Evolutionary conservation across 2,329 filamentous ascomycete species (phyloP).

Genomic region (Pyricularia pennisetigena): DNA sequence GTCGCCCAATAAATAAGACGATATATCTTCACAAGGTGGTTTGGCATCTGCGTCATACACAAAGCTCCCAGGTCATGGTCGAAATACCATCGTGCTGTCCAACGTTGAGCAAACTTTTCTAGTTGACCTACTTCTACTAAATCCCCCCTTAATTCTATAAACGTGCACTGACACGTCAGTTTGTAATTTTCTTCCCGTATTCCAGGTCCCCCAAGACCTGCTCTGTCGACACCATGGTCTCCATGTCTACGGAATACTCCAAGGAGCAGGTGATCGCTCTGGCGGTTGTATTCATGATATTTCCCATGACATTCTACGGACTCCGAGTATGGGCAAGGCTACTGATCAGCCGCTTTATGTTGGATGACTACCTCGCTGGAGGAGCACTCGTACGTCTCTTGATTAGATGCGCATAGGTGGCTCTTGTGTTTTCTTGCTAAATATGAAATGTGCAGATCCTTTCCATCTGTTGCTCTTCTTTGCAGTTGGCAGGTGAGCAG

Average conservation of each 20-base stretch:
- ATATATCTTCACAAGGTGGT: not conserved
- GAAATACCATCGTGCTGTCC: not conserved
- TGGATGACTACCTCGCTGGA: not conserved
- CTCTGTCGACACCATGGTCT: not conserved
- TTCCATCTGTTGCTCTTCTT: not conserved
- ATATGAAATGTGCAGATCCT: not conserved
- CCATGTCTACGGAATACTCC: not conserved
- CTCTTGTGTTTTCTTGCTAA: not conserved
- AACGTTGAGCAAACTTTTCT: not conserved
- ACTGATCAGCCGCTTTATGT: not conserved
- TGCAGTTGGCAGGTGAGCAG: not conserved
- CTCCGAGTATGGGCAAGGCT: not conserved
- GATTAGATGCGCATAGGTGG: not conserved
- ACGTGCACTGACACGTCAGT: not conserved
- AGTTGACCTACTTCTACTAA: not conserved
- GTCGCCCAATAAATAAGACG: not conserved
- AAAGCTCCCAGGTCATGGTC: not conserved
- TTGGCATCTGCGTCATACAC: not conserved
- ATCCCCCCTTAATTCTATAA: not conserved
- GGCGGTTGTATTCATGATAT: not conserved
- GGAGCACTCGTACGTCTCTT: not conserved
- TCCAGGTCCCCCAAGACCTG: not conserved
- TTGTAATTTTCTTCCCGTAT: not conserved
- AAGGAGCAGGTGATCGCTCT: not conserved
- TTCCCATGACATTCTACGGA: not conserved